Evolutionary conservation across 768 basidiomycete genomes (phyloP).

Genomic region (Russula emetica): DNA sequence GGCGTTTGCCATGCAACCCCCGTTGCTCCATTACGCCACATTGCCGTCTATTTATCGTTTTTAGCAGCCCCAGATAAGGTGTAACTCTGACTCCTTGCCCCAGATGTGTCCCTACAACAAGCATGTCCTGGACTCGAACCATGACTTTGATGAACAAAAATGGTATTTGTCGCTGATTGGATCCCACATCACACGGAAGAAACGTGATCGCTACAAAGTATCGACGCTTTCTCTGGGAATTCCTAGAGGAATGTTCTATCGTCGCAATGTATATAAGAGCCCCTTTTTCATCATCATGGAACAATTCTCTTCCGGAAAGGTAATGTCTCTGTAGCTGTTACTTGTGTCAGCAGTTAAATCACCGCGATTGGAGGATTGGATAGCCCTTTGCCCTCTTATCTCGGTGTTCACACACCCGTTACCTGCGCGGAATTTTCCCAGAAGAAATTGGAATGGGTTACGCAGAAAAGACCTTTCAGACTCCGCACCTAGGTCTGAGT

Average conservation of each 20-base stretch:
- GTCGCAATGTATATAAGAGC: not conserved
- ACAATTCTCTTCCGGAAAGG: not conserved
- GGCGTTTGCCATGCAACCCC: not conserved
- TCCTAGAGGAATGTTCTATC: not conserved
- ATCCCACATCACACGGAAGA: not conserved
- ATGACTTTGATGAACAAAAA: not conserved
- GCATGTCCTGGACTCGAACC: not conserved
- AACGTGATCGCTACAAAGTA: not conserved
- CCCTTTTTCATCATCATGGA: too few species aligned
- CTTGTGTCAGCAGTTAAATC: not conserved
- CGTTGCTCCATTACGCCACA: not conserved
- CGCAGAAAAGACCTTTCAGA: not conserved
- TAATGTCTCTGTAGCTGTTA: not conserved
- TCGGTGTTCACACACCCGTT: not conserved
- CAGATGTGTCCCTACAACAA: not conserved
- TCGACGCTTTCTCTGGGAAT: not conserved
- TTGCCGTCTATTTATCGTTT: not conserved
- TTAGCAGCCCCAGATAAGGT: not conserved
- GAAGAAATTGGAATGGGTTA: not conserved
- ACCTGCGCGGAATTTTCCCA: not conserved
- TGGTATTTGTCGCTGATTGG: not conserved
- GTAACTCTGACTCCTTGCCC: not conserved
- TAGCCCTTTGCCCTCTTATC: not conserved
- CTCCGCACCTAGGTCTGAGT: not conserved
- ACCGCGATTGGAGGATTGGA: not conserved